A percentile compares a stretch with the other conserved stretches of the same genome.
These are phyloP conservation scores for Sclerotinia subarctica DNA, from an alignment of 2,329 filamentous ascomycete genomes.

Conservation along the genomic window DNA sequence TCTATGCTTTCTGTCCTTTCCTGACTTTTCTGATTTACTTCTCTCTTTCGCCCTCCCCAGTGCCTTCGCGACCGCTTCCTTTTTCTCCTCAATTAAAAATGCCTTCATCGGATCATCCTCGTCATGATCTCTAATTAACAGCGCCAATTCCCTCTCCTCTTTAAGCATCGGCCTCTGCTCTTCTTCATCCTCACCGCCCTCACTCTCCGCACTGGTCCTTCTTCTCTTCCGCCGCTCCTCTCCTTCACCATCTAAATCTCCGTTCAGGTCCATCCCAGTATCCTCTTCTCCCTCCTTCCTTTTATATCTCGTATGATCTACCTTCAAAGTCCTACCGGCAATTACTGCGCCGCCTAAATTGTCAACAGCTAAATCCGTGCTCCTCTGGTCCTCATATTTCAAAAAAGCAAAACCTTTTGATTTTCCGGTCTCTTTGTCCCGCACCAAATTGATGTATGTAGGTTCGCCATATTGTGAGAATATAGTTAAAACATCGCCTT, in stretches of 20 bases:
- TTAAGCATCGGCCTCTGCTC: slow-evolving; percentile 61
- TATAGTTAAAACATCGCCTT: slow-evolving; percentile 93
- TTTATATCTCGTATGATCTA: slow-evolving; percentile 94
- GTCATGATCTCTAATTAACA: slow-evolving; percentile 75
- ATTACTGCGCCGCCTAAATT: slow-evolving; percentile 87
- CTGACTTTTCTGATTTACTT: slow-evolving; percentile 28
- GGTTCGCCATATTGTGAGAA: slow-evolving; percentile 98
- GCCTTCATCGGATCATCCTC: slow-evolving; percentile 98
- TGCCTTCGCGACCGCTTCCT: slow-evolving; percentile 76
- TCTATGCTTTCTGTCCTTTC: slow-evolving; percentile 30
- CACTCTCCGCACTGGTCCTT: slow-evolving; percentile 37
- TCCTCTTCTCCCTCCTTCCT: slow-evolving; percentile 66
- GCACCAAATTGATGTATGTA: slow-evolving; percentile 84
- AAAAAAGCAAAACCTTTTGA: slow-evolving; percentile 93
- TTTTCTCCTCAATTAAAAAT: slow-evolving; percentile 86
- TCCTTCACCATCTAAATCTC: slow-evolving; percentile 35
- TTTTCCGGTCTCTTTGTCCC: slow-evolving; percentile 95
- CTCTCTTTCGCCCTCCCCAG: slow-evolving; percentile 49
- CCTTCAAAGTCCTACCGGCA: slow-evolving; percentile 73
- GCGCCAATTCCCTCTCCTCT: slow-evolving; percentile 77
- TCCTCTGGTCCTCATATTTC: slow-evolving; percentile 97
- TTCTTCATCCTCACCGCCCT: slow-evolving; percentile 36
- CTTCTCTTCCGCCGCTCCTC: slow-evolving; percentile 45
- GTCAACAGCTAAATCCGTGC: slow-evolving; percentile 92
- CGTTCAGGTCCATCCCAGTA: slow-evolving; percentile 41